Evolutionary conservation across 106 monocot genomes (phyloP).

Genomic region (Dendrobium catenatum): DNA sequence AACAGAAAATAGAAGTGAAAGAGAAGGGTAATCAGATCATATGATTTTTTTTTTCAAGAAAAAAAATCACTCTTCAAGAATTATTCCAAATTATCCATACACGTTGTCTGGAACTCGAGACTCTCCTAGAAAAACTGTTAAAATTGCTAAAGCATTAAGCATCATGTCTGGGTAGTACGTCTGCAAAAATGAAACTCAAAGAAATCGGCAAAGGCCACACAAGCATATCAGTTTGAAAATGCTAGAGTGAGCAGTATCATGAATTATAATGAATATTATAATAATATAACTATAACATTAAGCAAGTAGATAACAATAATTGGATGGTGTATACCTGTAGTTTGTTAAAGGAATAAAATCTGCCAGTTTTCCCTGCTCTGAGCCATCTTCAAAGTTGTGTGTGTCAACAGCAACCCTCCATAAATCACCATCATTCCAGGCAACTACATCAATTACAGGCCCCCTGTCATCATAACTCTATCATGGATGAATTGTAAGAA

Average conservation of each 20-base stretch:
- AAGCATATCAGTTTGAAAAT: background rate
- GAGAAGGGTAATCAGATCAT: background rate
- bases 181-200: background rate
- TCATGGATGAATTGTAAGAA: constrained; percentile 11
- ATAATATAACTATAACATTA: background rate
- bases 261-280: background rate
- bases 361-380: constrained; percentile 64
- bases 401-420: constrained; percentile 98
- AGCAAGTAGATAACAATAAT: background rate
- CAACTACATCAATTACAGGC: constrained; percentile 83
- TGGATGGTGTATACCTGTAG: constrained; percentile 46
- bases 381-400: constrained; percentile 54
- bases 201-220: background rate
- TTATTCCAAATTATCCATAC: background rate
- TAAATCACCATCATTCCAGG: constrained; percentile 86
- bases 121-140: background rate
- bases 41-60: background rate
- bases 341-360: constrained; percentile 96
- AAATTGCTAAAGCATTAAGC: background rate
- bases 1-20: background rate
- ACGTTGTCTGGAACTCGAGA: background rate
- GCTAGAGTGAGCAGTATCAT: background rate
- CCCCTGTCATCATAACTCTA: constrained; percentile 96
- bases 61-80: background rate
- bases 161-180: background rate